These are phyloP conservation scores for Biscogniauxia marginata DNA, from an alignment of 2,329 filamentous ascomycete genomes.

Conservation along the genomic window DNA sequence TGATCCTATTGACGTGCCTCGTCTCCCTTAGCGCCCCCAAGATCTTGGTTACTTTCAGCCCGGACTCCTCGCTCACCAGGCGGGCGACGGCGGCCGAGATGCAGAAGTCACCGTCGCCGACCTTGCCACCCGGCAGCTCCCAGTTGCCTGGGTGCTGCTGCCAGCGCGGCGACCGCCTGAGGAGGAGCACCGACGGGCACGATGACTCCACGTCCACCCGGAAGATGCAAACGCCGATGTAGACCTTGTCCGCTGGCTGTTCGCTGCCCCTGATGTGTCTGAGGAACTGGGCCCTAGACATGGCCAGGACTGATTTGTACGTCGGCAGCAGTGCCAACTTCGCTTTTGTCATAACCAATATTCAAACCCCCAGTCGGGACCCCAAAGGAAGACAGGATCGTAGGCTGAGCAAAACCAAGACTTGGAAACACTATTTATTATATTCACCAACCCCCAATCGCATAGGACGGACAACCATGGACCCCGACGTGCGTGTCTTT, in stretches of 20 bases:
- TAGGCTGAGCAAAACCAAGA: no score
- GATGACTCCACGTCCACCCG: slow-evolving; percentile 24
- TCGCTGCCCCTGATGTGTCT: slow-evolving; percentile 8
- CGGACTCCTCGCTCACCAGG: slow-evolving; percentile 25
- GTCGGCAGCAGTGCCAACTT: slow-evolving; percentile 23
- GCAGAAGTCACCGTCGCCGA: slow-evolving; percentile 27
- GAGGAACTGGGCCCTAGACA: slow-evolving; percentile 32
- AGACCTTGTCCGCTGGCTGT: slow-evolving; percentile 19
- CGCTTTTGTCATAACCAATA: no score
- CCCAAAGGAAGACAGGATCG: no score
- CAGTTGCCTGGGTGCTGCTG: slow-evolving; percentile 13
- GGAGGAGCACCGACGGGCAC: slow-evolving; percentile 26
- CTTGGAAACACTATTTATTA: no score
- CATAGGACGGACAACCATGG: no score
- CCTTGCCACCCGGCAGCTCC: slow-evolving; percentile 29
- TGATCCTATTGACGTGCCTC: slow-evolving; percentile 14
- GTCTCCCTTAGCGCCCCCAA: slow-evolving; percentile 24
- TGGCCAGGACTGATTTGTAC: slow-evolving; percentile 30
- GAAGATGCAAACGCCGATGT: slow-evolving; percentile 30
- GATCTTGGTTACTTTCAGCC: slow-evolving; percentile 24
- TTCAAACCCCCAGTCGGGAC: no score
- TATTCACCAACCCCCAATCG: no score
- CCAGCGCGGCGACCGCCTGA: slow-evolving; percentile 16
- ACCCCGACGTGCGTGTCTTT: no score
- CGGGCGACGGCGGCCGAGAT: slow-evolving; percentile 30